Conservation (phyloP, 2,329 filamentous ascomycete genomes). For the Phialophora tarda region DNA sequence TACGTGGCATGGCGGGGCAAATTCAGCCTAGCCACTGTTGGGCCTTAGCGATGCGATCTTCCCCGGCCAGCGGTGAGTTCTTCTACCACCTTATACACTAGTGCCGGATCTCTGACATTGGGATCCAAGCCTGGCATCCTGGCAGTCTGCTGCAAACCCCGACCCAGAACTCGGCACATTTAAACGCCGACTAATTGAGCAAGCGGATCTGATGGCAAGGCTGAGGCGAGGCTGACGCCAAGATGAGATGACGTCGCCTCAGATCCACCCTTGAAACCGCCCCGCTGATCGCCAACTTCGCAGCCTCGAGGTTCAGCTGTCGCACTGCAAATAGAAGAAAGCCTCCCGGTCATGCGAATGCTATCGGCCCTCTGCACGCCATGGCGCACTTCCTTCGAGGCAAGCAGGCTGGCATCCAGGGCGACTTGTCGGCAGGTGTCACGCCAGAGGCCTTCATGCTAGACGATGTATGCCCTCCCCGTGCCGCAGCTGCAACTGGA, state of each 20-base stretch:
- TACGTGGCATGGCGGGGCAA: too few species aligned
- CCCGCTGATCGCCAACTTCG: not conserved
- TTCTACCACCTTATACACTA: too few species aligned
- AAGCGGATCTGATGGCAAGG: not conserved
- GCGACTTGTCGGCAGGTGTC: constrained; percentile 84
- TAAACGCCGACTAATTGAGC: not conserved
- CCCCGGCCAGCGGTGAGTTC: too few species aligned
- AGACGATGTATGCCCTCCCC: constrained; percentile 68
- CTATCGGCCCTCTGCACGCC: not conserved
- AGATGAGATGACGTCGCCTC: not conserved
- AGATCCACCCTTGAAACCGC: not conserved
- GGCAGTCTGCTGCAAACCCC: too few species aligned
- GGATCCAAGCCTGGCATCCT: too few species aligned
- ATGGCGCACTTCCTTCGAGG: constrained; percentile 90
- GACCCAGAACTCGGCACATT: too few species aligned
- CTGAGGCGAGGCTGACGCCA: not conserved
- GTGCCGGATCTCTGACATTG: too few species aligned
- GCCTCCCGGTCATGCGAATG: constrained; percentile 20
- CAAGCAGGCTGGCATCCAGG: constrained; percentile 91
- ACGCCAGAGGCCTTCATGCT: constrained; percentile 77
- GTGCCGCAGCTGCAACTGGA: constrained; percentile 35
- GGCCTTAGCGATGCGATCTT: too few species aligned
- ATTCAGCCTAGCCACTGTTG: too few species aligned
- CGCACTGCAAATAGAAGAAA: not conserved
- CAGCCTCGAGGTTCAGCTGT: not conserved